phyloP scores from a whole-genome alignment of 176 grass and related monocot species.

The Typha latifolia region DNA sequence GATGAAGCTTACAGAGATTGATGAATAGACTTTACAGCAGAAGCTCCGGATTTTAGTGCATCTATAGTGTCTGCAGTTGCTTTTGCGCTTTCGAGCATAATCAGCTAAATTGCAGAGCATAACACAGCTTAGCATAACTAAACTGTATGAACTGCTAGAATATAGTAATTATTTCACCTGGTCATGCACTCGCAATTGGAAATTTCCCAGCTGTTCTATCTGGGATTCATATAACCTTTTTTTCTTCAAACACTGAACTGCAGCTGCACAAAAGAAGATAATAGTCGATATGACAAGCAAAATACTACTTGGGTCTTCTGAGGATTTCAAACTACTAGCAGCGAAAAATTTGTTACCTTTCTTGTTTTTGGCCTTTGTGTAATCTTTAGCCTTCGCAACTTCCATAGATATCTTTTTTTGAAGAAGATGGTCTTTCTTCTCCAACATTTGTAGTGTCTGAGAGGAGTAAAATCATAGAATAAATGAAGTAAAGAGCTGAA shows the following conservation, averaged over 20 bases:
- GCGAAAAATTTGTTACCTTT: constrained; percentile 23
- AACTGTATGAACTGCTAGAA: too few relatives aligned
- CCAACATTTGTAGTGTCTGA: constrained; percentile 55
- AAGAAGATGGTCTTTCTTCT: constrained; percentile 57
- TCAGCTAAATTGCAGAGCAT: constrained; percentile 17
- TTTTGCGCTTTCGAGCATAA: constrained; percentile 54
- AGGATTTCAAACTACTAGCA: background rate
- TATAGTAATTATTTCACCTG: constrained; percentile 24
- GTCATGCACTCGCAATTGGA: constrained; percentile 67
- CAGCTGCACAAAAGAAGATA: constrained; percentile 37
- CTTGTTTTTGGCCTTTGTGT: constrained; percentile 63
- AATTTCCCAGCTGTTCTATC: constrained; percentile 50
- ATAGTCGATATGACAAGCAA: background rate
- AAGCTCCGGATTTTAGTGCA: constrained; percentile 44
- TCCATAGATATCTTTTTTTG: constrained; percentile 46
- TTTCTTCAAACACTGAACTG: constrained; percentile 60
- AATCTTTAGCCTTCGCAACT: constrained; percentile 61
- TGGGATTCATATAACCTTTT: constrained; percentile 67
- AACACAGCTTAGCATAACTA: background rate
- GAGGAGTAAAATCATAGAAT: background rate
- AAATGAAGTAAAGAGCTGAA: too few relatives aligned
- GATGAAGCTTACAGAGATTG: constrained; percentile 45
- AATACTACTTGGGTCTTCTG: background rate
- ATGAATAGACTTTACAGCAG: constrained; percentile 67
- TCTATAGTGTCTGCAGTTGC: constrained; percentile 63